These are phyloP conservation scores for Sophora flavescens DNA, from an alignment of 306 rosid genomes.

Conservation along the genomic window DNA sequence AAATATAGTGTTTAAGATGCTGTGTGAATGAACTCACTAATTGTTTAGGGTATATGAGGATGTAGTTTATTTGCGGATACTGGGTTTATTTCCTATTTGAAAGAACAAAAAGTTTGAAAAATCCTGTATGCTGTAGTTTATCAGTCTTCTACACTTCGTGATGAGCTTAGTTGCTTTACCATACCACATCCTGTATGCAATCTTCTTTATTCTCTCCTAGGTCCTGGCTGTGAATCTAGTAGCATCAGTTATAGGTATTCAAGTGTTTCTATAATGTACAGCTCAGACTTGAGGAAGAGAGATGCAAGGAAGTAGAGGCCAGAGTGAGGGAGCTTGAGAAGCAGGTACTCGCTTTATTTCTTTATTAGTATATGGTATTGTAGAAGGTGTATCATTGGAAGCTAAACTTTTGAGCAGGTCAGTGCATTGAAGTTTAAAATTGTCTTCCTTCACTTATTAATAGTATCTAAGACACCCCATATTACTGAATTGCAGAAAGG, in stretches of 20 bases:
- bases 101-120: neutral
- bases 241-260: slow-evolving; percentile 37
- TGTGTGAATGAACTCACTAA: neutral
- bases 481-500: too few species aligned
- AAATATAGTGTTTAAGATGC: neutral
- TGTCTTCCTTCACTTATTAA: too few species aligned
- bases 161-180: slow-evolving; percentile 66
- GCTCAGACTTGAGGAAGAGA: slow-evolving; percentile 91
- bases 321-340: slow-evolving; percentile 93
- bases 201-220: slow-evolving; percentile 35
- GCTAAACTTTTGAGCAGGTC: too few species aligned
- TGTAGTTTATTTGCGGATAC: neutral
- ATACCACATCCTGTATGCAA: slow-evolving; percentile 1
- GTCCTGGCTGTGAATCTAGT: slow-evolving; percentile 16
- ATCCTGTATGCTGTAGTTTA: too few species aligned
- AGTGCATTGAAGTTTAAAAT: too few species aligned
- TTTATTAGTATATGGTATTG: too few species aligned
- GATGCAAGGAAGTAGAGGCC: slow-evolving; percentile 79
- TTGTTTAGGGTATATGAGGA: slow-evolving; percentile 9
- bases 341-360: slow-evolving; percentile 77
- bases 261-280: slow-evolving; percentile 54
- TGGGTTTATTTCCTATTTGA: neutral
- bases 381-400: too few species aligned
- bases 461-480: too few species aligned
- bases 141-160: slow-evolving; percentile 79